These are phyloP conservation scores for Colletotrichum tanaceti DNA, from an alignment of 2,329 filamentous ascomycete genomes.

Conservation along the genomic window DNA sequence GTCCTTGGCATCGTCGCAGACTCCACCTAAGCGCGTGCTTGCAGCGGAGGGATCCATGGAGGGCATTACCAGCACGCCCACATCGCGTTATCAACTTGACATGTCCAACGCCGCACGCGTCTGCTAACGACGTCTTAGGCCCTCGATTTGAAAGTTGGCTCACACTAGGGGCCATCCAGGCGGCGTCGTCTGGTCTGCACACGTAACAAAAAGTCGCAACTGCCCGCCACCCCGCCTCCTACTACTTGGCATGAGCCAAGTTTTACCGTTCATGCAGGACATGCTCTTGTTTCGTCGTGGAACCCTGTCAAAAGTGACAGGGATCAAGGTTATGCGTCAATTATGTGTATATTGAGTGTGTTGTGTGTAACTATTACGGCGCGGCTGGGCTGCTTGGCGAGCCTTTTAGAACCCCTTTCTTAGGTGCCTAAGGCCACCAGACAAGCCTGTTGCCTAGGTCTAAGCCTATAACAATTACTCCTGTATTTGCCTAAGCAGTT, in stretches of 20 bases:
- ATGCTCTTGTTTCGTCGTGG: constrained; percentile 37
- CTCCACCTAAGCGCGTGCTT: constrained; percentile 31
- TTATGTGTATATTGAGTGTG: no score
- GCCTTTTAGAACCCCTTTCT: no score
- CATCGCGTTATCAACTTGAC: constrained; percentile 16
- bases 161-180: constrained; percentile 24
- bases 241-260: constrained; percentile 36
- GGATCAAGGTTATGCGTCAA: no score
- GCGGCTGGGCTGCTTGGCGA: no score
- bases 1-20: constrained; percentile 30
- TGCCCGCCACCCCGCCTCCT: constrained; percentile 23
- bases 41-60: background rate
- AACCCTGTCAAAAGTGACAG: no score
- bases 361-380: no score
- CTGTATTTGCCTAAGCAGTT: no score
- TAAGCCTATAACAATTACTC: no score
- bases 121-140: constrained; percentile 28
- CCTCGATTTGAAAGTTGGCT: background rate
- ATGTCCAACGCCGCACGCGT: background rate
- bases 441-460: no score
- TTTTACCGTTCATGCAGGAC: constrained; percentile 35
- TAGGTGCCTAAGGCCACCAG: no score
- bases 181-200: constrained; percentile 1
- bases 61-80: constrained; percentile 14
- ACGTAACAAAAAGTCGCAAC: constrained; percentile 32